These are phyloP conservation scores for Rhynchosporium agropyri DNA, from an alignment of 2,329 filamentous ascomycete species.

Conservation along the genomic window DNA sequence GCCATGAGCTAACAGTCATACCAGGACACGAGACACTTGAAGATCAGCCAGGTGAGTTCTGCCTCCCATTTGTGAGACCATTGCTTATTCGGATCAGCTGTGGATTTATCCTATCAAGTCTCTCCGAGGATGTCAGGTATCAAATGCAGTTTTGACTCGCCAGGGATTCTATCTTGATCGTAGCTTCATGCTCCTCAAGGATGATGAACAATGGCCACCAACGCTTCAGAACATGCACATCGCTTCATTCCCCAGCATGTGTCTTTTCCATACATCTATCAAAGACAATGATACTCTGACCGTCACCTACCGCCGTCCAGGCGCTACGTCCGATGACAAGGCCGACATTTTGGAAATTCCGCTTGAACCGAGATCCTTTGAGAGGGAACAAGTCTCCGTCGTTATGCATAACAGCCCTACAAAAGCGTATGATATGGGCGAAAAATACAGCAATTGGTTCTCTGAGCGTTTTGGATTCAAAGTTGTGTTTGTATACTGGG, in stretches of 20 bases:
- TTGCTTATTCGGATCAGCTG: slow-evolving; percentile 48
- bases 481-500: slow-evolving; percentile 66
- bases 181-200: slow-evolving; percentile 68
- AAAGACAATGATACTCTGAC: slow-evolving; percentile 44
- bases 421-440: slow-evolving; percentile 64
- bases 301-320: slow-evolving; percentile 45
- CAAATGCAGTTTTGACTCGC: slow-evolving; percentile 56
- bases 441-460: slow-evolving; percentile 66
- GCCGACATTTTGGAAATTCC: slow-evolving; percentile 54
- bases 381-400: slow-evolving; percentile 51
- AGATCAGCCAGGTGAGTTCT: slow-evolving; percentile 33
- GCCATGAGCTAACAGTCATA: neutral
- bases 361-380: slow-evolving; percentile 52
- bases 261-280: slow-evolving; percentile 65
- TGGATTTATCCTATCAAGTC: slow-evolving; percentile 77
- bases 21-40: slow-evolving; percentile 24
- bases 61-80: slow-evolving; percentile 4
- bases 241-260: slow-evolving; percentile 58
- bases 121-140: slow-evolving; percentile 62
- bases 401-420: slow-evolving; percentile 62
- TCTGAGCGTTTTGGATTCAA: slow-evolving; percentile 64
- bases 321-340: neutral
- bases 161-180: slow-evolving; percentile 69
- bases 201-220: slow-evolving; percentile 45
- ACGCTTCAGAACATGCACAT: slow-evolving; percentile 62